Evolutionary conservation across 306 rosid species (phyloP).

Genomic region (Vigna angularis): DNA sequence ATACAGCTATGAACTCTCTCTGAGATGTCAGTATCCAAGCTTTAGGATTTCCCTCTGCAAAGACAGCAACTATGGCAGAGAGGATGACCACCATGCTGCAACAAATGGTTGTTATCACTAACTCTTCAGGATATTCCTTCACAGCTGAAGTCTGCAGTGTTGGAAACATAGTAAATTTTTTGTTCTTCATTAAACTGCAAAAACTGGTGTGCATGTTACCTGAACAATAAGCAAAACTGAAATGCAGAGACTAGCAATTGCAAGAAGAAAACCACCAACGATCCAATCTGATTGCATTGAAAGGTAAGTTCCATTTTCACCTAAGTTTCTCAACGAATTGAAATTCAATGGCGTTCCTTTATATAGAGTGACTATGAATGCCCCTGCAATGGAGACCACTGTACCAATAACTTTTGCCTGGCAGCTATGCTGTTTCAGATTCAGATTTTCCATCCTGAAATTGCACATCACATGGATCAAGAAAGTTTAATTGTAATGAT

Average conservation of each 20-base stretch:
- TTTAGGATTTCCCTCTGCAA: constrained; percentile 42
- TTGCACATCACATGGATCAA: background rate
- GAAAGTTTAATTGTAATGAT: no score
- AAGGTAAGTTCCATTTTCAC: constrained; percentile 15
- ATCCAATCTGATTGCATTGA: constrained; percentile 46
- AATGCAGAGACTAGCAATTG: constrained; percentile 37
- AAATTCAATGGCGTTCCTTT: constrained; percentile 49
- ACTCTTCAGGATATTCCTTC: constrained; percentile 52
- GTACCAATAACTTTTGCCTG: constrained; percentile 58
- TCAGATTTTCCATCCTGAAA: constrained; percentile 59
- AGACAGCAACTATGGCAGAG: constrained; percentile 46
- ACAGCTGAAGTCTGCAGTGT: constrained; percentile 48
- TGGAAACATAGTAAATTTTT: background rate
- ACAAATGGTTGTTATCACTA: constrained; percentile 43
- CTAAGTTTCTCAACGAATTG: background rate
- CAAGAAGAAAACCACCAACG: constrained; percentile 56
- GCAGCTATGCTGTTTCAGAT: constrained; percentile 49
- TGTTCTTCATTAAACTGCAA: background rate
- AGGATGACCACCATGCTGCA: constrained; percentile 34
- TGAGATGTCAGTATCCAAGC: constrained; percentile 44
- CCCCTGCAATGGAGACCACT: constrained; percentile 53
- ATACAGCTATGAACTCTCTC: constrained; percentile 43
- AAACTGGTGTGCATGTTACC: constrained; percentile 41
- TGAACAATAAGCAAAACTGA: constrained; percentile 46
- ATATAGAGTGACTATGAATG: constrained; percentile 55